Conservation (phyloP, 257 asterid genomes). For the Gentiana macrophylla region DNA sequence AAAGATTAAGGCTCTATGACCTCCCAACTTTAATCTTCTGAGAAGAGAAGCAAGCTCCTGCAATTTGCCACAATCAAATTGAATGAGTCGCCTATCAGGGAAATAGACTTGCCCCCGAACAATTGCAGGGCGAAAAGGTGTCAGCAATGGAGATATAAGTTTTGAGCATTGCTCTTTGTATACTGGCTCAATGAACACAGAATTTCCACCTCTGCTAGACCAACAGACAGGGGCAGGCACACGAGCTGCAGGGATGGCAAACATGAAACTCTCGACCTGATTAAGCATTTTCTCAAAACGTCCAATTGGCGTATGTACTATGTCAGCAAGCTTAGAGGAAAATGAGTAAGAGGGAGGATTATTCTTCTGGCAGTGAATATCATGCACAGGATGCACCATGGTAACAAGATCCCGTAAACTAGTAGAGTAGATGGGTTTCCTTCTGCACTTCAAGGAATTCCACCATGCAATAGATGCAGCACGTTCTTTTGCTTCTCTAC, state of each 20-base stretch:
- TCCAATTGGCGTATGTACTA: slow-evolving; percentile 76
- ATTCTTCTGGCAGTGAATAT: slow-evolving; percentile 38
- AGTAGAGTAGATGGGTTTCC: slow-evolving; percentile 70
- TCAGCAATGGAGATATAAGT: slow-evolving; percentile 55
- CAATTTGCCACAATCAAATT: slow-evolving; percentile 96
- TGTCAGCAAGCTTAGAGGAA: slow-evolving; percentile 71
- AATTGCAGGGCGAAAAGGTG: slow-evolving; percentile 94
- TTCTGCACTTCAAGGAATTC: slow-evolving; percentile 87
- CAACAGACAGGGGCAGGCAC: slow-evolving; percentile 87
- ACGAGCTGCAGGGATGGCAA: slow-evolving; percentile 98
- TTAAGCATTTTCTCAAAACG: slow-evolving; percentile 59
- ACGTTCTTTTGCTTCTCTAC: slow-evolving; percentile 68
- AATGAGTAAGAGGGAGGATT: slow-evolving; percentile 44
- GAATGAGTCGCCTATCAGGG: slow-evolving; percentile 96
- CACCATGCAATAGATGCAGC: slow-evolving; percentile 84
- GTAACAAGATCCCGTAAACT: slow-evolving; percentile 66
- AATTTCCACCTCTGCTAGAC: slow-evolving; percentile 72
- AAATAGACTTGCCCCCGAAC: slow-evolving; percentile 96
- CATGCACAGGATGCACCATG: slow-evolving; percentile 52
- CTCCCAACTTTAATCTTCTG: slow-evolving; percentile 80
- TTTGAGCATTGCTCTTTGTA: slow-evolving; percentile 49
- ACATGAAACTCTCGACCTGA: slow-evolving; percentile 92
- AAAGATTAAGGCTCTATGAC: slow-evolving; percentile 93
- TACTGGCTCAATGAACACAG: slow-evolving; percentile 50
- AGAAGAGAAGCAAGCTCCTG: slow-evolving; percentile 91